phyloP scores from a whole-genome alignment of 2,329 filamentous ascomycete species.

The Eutypa lata region DNA sequence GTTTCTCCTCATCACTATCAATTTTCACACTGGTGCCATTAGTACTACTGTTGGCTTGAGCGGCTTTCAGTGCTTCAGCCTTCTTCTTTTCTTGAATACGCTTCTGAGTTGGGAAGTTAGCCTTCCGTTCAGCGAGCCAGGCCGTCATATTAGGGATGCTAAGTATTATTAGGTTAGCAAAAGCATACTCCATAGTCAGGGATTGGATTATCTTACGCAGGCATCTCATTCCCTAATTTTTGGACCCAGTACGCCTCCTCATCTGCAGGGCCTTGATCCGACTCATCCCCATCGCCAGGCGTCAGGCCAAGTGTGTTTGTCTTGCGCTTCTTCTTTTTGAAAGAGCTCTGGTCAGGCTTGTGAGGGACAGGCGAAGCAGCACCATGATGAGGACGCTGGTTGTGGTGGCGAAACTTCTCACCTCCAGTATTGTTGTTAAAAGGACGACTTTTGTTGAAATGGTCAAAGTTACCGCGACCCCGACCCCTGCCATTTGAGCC shows the following conservation, averaged over 20 bases:
- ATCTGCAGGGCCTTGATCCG: slow-evolving; percentile 66
- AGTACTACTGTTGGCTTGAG: slow-evolving; percentile 59
- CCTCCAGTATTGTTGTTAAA: slow-evolving; percentile 37
- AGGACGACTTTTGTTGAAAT: slow-evolving; percentile 33
- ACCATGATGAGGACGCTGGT: slow-evolving; percentile 29
- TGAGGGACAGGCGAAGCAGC: slow-evolving; percentile 35
- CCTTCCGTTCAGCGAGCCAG: slow-evolving; percentile 79
- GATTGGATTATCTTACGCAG: slow-evolving; percentile 44
- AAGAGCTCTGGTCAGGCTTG: slow-evolving; percentile 49
- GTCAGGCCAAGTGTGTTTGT: slow-evolving; percentile 71
- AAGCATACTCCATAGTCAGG: background rate
- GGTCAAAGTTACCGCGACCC: slow-evolving; percentile 35
- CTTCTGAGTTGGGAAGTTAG: slow-evolving; percentile 75
- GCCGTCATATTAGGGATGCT: slow-evolving; percentile 68
- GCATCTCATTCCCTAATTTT: slow-evolving; percentile 52
- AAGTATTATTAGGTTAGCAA: slow-evolving; percentile 6
- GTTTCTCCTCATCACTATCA: slow-evolving; percentile 49
- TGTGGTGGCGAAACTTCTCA: slow-evolving; percentile 37
- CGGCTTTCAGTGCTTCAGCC: slow-evolving; percentile 46
- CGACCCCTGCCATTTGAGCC: slow-evolving; percentile 36
- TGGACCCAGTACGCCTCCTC: slow-evolving; percentile 61
- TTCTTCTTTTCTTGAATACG: slow-evolving; percentile 63
- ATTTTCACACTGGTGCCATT: slow-evolving; percentile 47
- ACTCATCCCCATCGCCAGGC: slow-evolving; percentile 60
- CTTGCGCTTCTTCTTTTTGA: slow-evolving; percentile 69